Evolutionary conservation across 2,329 filamentous ascomycete genomes (phyloP), one percentile per base, ranked within the genome.

Genomic region (Drechslerella coelobrocha): DNA sequence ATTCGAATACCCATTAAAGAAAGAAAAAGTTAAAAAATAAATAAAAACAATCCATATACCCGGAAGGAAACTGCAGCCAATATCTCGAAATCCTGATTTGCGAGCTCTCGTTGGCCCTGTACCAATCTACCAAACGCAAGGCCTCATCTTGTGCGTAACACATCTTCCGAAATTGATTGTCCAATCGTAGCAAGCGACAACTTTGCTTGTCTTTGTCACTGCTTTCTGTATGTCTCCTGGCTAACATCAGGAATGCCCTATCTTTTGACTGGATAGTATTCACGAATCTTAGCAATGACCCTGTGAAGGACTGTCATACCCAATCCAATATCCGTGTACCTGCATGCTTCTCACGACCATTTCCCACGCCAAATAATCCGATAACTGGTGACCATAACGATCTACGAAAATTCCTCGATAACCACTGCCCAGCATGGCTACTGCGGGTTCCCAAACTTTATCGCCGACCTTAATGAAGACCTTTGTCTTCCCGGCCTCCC

Each of bases 261-360:
- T 17, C 17, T 19, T 27, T 17, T 21, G 24, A 2, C 23, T 26
- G 19, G 24, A 10, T 62, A 69, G 57, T 23, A 69, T 62, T 69
- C 52, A 69, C 65, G 65, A 69, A 47, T 62, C 43, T 57, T 59
- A 62, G 57, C 62, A 69, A 69, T 69, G 65, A 69, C 57, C 39
- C 37, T 55, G 47, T 69, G 56, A 69, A 69, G 57, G 65, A 69
- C 53, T 69, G 65, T 52, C 56, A 61, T 69, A 53, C 29, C 50
- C 45, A 21, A 31, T 19, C 31, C 45, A 43, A 61, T 31, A 57
- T 61, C 37, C 56, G 47, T 56, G 43, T 69, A 69, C 57, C 53
- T 57, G 43, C 65, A 57, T 69, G 52, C 57, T 69, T 50, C 29
- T 69, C 65, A 69, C 57, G 65, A 69, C 52, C 56, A 8, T 68